Percentiles rank a stretch among this genome's conserved stretches.
These are phyloP conservation scores for Aspergillus olivimuriae DNA, from an alignment of 495 filamentous ascomycete species.

Conservation along the genomic window DNA sequence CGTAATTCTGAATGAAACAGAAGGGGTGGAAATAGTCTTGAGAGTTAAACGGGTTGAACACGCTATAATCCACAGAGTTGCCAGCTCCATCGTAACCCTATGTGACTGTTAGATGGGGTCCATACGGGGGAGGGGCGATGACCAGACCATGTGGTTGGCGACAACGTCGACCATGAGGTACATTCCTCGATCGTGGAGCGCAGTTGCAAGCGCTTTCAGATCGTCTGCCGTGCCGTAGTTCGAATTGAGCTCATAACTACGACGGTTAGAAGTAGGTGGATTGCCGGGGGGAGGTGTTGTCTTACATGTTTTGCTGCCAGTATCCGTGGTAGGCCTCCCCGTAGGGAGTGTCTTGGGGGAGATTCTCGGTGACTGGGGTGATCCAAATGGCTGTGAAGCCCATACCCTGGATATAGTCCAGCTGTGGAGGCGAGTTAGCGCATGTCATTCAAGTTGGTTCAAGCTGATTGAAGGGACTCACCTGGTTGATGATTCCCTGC, in stretches of 20 bases:
- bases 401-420: slow-evolving; percentile 60
- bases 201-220: slow-evolving; percentile 51
- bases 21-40: slow-evolving; percentile 58
- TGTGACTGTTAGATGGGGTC: neutral
- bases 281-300: neutral
- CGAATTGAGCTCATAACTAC: slow-evolving; percentile 12
- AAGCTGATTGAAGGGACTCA: slow-evolving; percentile 16
- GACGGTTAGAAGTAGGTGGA: neutral
- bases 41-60: slow-evolving; percentile 60
- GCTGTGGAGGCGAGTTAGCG: slow-evolving; percentile 19
- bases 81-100: slow-evolving; percentile 52
- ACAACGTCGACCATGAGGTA: slow-evolving; percentile 76
- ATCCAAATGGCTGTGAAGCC: slow-evolving; percentile 84
- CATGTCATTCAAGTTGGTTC: neutral
- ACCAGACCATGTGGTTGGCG: slow-evolving; percentile 63
- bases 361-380: slow-evolving; percentile 61
- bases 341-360: slow-evolving; percentile 44
- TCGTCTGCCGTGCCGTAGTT: slow-evolving; percentile 64
- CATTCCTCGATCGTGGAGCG: slow-evolving; percentile 59
- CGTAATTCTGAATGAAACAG: slow-evolving; percentile 61
- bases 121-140: neutral
- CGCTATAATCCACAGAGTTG: slow-evolving; percentile 50
- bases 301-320: slow-evolving; percentile 62
- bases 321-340: slow-evolving; percentile 67
- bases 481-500: slow-evolving; percentile 62